phyloP scores from a whole-genome alignment of 441 rosid genomes.

The Populus tomentosa region DNA sequence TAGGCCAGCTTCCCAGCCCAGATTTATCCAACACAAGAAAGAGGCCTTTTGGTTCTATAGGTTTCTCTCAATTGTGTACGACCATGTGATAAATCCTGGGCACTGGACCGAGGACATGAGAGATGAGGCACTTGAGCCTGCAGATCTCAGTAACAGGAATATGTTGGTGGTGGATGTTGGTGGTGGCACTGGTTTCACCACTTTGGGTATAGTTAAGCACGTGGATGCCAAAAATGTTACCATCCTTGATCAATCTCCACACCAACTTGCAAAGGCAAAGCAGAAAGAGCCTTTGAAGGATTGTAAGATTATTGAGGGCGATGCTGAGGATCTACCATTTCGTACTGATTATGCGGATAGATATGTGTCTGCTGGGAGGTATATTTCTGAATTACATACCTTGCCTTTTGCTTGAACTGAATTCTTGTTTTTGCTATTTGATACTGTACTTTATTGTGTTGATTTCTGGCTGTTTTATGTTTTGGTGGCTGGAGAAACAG shows the following conservation, averaged over 20 bases:
- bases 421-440: not conserved
- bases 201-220: slow-evolving; percentile 53
- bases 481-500: not conserved
- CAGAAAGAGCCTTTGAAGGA: slow-evolving; percentile 52
- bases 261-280: slow-evolving; percentile 51
- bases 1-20: slow-evolving; percentile 46
- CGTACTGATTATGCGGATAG: slow-evolving; percentile 46
- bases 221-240: slow-evolving; percentile 52
- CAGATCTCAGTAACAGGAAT: slow-evolving; percentile 37
- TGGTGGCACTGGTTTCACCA: slow-evolving; percentile 53
- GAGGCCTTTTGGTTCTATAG: slow-evolving; percentile 53
- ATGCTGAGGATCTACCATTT: slow-evolving; percentile 52
- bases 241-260: slow-evolving; percentile 51
- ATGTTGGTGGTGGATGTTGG: slow-evolving; percentile 45
- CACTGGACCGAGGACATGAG: slow-evolving; percentile 59
- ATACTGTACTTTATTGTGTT: not conserved
- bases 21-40: slow-evolving; percentile 50
- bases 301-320: slow-evolving; percentile 50
- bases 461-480: not conserved
- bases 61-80: slow-evolving; percentile 45
- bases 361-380: slow-evolving; percentile 58
- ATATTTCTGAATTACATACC: not conserved
- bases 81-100: slow-evolving; percentile 48
- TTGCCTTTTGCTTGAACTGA: not conserved
- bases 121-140: slow-evolving; percentile 43